These are phyloP conservation scores for Begonia masoniana DNA, from an alignment of 306 rosid genomes.

Conservation along the genomic window DNA sequence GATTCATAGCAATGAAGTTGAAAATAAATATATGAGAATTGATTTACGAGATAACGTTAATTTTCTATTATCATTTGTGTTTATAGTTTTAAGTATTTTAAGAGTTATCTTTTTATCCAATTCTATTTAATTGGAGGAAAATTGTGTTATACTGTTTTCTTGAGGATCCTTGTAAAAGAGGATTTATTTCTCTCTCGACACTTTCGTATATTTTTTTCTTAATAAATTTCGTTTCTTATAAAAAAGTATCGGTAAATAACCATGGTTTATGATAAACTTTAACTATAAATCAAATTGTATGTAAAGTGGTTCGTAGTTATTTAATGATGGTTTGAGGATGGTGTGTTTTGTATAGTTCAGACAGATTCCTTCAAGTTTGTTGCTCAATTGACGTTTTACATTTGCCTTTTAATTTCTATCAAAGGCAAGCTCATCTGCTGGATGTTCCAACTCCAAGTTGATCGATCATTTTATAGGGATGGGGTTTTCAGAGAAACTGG, in stretches of 20 bases:
- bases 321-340: neutral
- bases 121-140: too few species aligned
- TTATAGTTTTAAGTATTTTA: neutral
- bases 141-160: too few species aligned
- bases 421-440: conserved; percentile 56
- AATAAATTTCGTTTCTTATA: neutral
- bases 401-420: conserved; percentile 1
- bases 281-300: neutral
- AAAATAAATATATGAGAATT: too few species aligned
- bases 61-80: too few species aligned
- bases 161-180: too few species aligned
- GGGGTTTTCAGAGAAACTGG: conserved; percentile 72
- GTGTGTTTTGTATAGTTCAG: neutral
- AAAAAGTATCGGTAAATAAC: too few species aligned
- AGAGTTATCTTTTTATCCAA: too few species aligned
- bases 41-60: too few species aligned
- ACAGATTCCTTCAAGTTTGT: conserved; percentile 3
- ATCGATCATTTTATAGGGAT: conserved; percentile 49
- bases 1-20: too few species aligned
- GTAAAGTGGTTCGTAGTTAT: neutral
- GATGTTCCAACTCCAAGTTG: conserved; percentile 55
- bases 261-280: neutral
- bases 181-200: neutral
- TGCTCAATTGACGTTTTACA: conserved; percentile 15
- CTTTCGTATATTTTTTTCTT: neutral